Percentiles rank a stretch among this genome's conserved stretches.
Evolutionary conservation across 164 flowering plant species (phyloP).

Genomic region (Stephania cephalantha): DNA sequence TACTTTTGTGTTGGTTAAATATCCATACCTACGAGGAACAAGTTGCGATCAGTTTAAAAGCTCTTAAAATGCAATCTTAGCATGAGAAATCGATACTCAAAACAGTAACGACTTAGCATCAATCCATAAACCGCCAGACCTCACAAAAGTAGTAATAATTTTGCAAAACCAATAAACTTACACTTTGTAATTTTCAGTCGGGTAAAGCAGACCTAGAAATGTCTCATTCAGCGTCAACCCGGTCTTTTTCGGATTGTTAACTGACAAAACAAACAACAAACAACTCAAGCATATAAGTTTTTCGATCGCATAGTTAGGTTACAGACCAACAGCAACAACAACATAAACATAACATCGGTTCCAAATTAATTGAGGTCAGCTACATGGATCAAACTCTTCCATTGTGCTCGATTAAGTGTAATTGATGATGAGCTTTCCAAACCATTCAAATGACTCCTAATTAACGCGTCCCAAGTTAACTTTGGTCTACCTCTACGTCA

Average conservation of each 20-base stretch:
- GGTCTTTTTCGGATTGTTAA: conserved; percentile 86
- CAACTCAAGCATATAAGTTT: neutral
- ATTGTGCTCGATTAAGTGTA: no score
- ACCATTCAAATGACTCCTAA: no score
- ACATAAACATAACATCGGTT: no score
- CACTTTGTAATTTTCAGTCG: conserved; percentile 97
- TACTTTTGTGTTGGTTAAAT: conserved; percentile 94
- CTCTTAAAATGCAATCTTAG: neutral
- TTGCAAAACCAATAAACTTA: conserved; percentile 29
- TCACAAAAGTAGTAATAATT: neutral
- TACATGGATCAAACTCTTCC: no score
- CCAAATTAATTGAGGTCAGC: no score
- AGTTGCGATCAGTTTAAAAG: conserved; percentile 2
- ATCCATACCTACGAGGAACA: conserved; percentile 68
- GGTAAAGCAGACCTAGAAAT: conserved; percentile 92
- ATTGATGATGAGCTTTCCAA: no score
- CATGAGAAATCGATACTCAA: neutral
- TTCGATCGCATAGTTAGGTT: neutral
- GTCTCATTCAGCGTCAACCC: conserved; percentile 86
- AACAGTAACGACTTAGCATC: neutral
- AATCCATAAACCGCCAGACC: neutral
- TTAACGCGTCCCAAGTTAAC: no score
- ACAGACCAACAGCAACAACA: neutral
- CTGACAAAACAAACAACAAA: conserved; percentile 26
- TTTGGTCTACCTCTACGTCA: no score